Conservation (phyloP, 805 yeast species). For the Limtongia smithiae region DNA sequence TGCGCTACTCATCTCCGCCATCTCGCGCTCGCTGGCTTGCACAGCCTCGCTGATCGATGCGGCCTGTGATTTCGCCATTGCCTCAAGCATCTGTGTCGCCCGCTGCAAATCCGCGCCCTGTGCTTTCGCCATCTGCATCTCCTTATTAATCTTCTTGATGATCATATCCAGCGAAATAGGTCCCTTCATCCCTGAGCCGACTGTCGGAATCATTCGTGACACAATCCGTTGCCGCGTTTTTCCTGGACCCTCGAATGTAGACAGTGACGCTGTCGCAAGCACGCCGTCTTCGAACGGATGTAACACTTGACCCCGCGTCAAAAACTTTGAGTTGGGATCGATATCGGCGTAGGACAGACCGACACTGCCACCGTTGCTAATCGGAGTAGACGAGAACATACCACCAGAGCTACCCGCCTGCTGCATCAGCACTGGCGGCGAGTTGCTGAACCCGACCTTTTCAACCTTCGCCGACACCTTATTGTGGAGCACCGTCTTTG, state of each 20-base stretch:
- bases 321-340: constrained; percentile 5
- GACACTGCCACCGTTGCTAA: constrained; percentile 3
- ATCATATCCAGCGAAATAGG: constrained; percentile 27
- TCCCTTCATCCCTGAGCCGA: constrained; percentile 13
- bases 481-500: constrained; percentile 63
- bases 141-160: constrained; percentile 19
- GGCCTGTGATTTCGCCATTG: constrained; percentile 10
- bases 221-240: constrained; percentile 18
- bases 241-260: constrained; percentile 9
- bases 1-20: not conserved
- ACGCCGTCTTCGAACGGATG: not conserved
- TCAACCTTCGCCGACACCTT: constrained; percentile 83
- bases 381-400: not conserved
- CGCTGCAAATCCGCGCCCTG: constrained; percentile 21
- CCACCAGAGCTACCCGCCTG: not conserved
- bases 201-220: constrained; percentile 21
- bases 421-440: not conserved
- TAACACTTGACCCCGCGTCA: not conserved
- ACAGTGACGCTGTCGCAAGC: constrained; percentile 13
- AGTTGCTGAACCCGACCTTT: constrained; percentile 43
- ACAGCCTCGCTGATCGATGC: constrained; percentile 1
- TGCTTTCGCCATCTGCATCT: constrained; percentile 18
- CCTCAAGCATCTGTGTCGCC: constrained; percentile 20
- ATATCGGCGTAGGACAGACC: constrained; percentile 7
- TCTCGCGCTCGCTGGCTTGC: constrained; percentile 1